Evolutionary conservation across 1,284 basidiomycete genomes (phyloP).

Genomic region (Ganoderma meredithae): DNA sequence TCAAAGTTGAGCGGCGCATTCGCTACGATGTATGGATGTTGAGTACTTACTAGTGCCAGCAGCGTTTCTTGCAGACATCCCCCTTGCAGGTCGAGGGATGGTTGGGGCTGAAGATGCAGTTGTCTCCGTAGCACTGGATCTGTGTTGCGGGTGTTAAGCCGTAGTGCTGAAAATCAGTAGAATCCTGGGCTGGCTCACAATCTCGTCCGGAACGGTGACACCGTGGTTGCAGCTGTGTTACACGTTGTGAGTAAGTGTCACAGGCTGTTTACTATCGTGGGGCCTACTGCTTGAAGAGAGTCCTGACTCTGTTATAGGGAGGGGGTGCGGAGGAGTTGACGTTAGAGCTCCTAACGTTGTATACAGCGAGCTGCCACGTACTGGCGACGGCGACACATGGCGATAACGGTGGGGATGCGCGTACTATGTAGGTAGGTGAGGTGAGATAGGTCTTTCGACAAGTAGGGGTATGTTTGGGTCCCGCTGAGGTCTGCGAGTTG

Average conservation of each 20-base stretch:
- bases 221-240: constrained; percentile 64
- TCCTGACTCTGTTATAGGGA: constrained; percentile 32
- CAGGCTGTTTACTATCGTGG: neutral
- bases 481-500: neutral
- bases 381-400: constrained; percentile 34
- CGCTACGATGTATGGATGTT: neutral
- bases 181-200: constrained; percentile 48
- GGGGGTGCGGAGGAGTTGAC: too few relatives aligned
- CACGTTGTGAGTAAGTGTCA: constrained; percentile 14
- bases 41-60: constrained; percentile 75
- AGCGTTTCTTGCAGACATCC: constrained; percentile 60
- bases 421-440: neutral
- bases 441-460: neutral
- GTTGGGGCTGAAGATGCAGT: constrained; percentile 70
- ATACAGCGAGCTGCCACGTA: constrained; percentile 22
- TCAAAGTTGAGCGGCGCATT: constrained; percentile 8
- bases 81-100: constrained; percentile 60
- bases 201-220: constrained; percentile 64
- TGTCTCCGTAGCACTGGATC: constrained; percentile 68
- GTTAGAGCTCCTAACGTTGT: neutral
- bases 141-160: constrained; percentile 37
- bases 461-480: neutral
- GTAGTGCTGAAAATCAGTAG: constrained; percentile 5
- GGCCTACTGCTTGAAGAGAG: constrained; percentile 32
- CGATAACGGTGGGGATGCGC: neutral